phyloP scores from a whole-genome alignment of 352 stramenopile species.

The Pythium myriotylum region DNA sequence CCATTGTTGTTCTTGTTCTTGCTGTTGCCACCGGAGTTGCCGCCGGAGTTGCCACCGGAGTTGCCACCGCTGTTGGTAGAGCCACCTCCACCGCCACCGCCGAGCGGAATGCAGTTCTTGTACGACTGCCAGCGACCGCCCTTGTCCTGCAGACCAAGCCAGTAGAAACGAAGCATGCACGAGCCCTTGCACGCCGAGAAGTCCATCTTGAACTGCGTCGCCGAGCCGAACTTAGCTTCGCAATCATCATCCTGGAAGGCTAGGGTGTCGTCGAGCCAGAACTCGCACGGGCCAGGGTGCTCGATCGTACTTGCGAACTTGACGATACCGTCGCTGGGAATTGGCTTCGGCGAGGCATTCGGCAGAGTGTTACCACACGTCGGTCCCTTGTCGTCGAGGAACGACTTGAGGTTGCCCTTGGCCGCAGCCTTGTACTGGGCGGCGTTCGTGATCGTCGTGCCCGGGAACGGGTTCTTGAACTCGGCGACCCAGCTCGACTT shows the following conservation, averaged over 20 bases:
- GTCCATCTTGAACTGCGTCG: conserved; percentile 6
- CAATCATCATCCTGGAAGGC: conserved; percentile 23
- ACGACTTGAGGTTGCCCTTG: conserved; percentile 5
- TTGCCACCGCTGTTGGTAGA: no score
- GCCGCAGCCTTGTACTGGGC: conserved; percentile 21
- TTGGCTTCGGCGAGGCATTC: conserved; percentile 11
- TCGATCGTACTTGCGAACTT: not conserved
- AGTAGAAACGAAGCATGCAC: conserved; percentile 23
- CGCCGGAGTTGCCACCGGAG: no score
- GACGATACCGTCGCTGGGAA: conserved; percentile 17
- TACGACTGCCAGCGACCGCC: not conserved
- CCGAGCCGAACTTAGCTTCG: not conserved
- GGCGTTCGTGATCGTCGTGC: conserved; percentile 20
- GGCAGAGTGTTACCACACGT: conserved; percentile 20
- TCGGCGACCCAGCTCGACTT: conserved; percentile 23
- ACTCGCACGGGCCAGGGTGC: conserved; percentile 11
- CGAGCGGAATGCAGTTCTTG: conserved; percentile 3
- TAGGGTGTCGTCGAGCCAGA: conserved; percentile 18
- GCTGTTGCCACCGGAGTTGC: no score
- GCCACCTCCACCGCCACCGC: no score
- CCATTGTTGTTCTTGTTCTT: no score
- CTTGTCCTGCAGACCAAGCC: conserved; percentile 23
- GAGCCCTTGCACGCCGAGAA: conserved; percentile 15
- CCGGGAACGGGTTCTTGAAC: conserved; percentile 14
- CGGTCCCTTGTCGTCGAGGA: conserved; percentile 16